A percentile compares a stretch with the other conserved stretches of the same genome.
phyloP scores from a whole-genome alignment of 768 basidiomycete genomes.

The Xerocomellus chrysenteron region DNA sequence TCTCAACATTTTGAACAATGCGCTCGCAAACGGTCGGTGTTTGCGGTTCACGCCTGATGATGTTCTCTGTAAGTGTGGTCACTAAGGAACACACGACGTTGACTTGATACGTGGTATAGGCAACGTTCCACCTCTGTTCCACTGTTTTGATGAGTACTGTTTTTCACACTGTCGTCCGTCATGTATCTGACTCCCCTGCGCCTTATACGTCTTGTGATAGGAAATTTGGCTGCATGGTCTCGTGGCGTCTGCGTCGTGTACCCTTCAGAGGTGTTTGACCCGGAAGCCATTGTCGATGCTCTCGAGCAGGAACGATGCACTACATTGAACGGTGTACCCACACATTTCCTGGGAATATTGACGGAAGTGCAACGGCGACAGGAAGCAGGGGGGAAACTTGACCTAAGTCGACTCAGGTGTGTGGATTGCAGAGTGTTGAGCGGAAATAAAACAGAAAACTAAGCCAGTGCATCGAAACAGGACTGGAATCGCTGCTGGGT shows the following conservation, averaged over 20 bases:
- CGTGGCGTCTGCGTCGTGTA: slow-evolving; percentile 77
- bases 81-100: background rate
- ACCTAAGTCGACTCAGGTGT: slow-evolving; percentile 57
- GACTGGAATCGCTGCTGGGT: slow-evolving; percentile 82
- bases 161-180: slow-evolving; percentile 2
- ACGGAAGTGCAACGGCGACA: slow-evolving; percentile 60
- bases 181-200: slow-evolving; percentile 10
- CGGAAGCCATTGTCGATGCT: slow-evolving; percentile 66
- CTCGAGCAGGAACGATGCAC: slow-evolving; percentile 70
- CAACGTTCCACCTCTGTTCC: slow-evolving; percentile 82
- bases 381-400: slow-evolving; percentile 42
- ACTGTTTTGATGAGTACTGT: slow-evolving; percentile 80
- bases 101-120: slow-evolving; percentile 40
- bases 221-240: slow-evolving; percentile 76
- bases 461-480: slow-evolving; percentile 34
- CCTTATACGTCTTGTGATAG: slow-evolving; percentile 68
- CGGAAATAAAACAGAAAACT: background rate
- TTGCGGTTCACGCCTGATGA: slow-evolving; percentile 70
- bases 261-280: slow-evolving; percentile 62
- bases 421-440: background rate
- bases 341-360: slow-evolving; percentile 77
- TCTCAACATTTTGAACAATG: slow-evolving; percentile 77
- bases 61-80: slow-evolving; percentile 55
- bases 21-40: slow-evolving; percentile 61
- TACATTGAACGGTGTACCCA: slow-evolving; percentile 81